A percentile compares a stretch with the other conserved stretches of the same genome.
Conservation (phyloP, 2,329 filamentous ascomycete species). For the Lasiodiplodia sp. region DNA sequence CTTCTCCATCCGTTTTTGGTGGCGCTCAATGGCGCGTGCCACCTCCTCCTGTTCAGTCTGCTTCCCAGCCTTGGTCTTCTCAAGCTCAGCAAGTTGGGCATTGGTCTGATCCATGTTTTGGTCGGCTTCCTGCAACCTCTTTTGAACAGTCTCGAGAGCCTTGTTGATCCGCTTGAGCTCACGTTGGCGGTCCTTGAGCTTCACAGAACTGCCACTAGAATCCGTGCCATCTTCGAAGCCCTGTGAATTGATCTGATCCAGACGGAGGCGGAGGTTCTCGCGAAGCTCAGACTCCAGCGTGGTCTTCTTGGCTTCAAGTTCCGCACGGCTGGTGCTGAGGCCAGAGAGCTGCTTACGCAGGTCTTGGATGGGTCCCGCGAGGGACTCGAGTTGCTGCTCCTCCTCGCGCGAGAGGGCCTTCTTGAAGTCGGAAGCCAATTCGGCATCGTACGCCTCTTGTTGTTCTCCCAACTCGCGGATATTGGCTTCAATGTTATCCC, state of each 20-base stretch:
- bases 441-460: conserved; percentile 77
- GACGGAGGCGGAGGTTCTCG: conserved; percentile 85
- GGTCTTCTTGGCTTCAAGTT: conserved; percentile 81
- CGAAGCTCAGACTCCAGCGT: conserved; percentile 85
- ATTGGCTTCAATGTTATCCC: conserved; percentile 72
- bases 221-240: conserved; percentile 70
- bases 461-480: conserved; percentile 70
- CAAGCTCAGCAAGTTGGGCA: conserved; percentile 63
- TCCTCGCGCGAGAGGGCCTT: conserved; percentile 85
- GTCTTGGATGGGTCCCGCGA: conserved; percentile 73
- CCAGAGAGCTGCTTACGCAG: conserved; percentile 80
- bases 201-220: conserved; percentile 64
- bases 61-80: conserved; percentile 67
- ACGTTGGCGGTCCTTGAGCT: conserved; percentile 78
- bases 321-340: conserved; percentile 74
- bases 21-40: conserved; percentile 78
- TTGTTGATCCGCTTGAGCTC: conserved; percentile 82
- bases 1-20: conserved; percentile 91
- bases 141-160: conserved; percentile 70
- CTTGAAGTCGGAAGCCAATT: conserved; percentile 87
- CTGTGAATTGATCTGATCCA: conserved; percentile 83
- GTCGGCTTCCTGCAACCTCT: conserved; percentile 78
- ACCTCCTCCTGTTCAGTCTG: conserved; percentile 79
- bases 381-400: conserved; percentile 77
- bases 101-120: conserved; percentile 69